Conservation (phyloP, 495 filamentous ascomycete species). For the Acidiella bohemica region DNA sequence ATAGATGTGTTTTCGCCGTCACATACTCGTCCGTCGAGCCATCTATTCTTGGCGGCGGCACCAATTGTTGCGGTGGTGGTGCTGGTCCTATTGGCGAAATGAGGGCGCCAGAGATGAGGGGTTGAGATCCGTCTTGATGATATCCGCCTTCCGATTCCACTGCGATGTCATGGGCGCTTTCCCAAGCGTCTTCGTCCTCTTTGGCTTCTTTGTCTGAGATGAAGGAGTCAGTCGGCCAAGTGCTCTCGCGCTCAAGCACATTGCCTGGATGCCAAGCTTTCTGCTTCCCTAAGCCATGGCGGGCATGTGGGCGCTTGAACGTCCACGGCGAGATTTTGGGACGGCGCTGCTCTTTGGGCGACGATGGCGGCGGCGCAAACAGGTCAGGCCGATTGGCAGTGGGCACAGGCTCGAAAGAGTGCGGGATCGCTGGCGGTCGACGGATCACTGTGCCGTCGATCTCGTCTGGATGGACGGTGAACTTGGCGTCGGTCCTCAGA, state of each 20-base stretch:
- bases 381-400: slow-evolving; percentile 2
- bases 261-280: slow-evolving; percentile 9
- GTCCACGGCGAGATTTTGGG: too few species aligned
- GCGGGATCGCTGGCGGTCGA: neutral
- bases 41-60: neutral
- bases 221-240: slow-evolving; percentile 12
- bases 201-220: too few species aligned
- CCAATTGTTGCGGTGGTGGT: too few species aligned
- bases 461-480: slow-evolving; percentile 12
- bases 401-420: neutral
- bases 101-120: too few species aligned
- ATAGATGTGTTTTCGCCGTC: neutral
- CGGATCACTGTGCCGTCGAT: slow-evolving; percentile 6
- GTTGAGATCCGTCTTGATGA: too few species aligned
- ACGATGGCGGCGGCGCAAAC: slow-evolving; percentile 7
- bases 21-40: slow-evolving; percentile 11
- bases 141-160: too few species aligned
- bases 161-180: too few species aligned
- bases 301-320: neutral
- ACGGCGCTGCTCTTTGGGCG: too few species aligned
- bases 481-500: neutral
- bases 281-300: slow-evolving; percentile 1
- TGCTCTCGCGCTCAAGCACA: slow-evolving; percentile 4
- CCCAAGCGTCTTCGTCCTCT: slow-evolving; percentile 1
- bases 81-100: too few species aligned